Conservation (phyloP, 2,329 filamentous ascomycete genomes). For the Ophiostoma novo-ulmi region DNA sequence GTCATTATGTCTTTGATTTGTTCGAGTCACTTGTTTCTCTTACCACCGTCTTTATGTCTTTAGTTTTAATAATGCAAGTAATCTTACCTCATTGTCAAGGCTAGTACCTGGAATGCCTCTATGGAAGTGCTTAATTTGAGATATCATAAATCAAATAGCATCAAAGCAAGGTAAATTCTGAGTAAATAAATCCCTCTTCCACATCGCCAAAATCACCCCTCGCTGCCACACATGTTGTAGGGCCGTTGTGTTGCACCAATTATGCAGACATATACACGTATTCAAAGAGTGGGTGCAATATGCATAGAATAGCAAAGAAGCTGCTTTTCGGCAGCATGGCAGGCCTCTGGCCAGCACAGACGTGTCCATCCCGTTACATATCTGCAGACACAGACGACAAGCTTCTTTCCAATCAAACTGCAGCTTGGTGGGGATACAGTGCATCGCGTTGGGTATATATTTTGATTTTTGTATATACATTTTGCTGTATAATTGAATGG, state of each 20-base stretch:
- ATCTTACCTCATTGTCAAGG: background rate
- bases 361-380: background rate
- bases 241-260: background rate
- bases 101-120: too few relatives aligned
- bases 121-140: too few relatives aligned
- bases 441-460: background rate
- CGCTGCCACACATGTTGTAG: background rate
- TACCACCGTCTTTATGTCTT: background rate
- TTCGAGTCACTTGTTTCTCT: background rate
- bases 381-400: background rate
- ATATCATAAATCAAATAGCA: too few relatives aligned
- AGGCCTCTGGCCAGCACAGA: conserved; percentile 9
- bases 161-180: too few relatives aligned
- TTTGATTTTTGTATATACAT: background rate
- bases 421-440: background rate
- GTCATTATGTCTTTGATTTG: background rate
- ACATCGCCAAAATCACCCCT: too few relatives aligned
- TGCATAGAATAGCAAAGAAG: conserved; percentile 9
- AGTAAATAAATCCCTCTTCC: too few relatives aligned
- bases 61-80: background rate
- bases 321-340: background rate
- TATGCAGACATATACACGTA: conserved; percentile 3
- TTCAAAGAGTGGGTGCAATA: background rate
- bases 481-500: background rate
- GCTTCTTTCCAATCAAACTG: background rate